These are phyloP conservation scores for Cytospora paraplurivora DNA, from an alignment of 2,329 filamentous ascomycete species.

Conservation along the genomic window DNA sequence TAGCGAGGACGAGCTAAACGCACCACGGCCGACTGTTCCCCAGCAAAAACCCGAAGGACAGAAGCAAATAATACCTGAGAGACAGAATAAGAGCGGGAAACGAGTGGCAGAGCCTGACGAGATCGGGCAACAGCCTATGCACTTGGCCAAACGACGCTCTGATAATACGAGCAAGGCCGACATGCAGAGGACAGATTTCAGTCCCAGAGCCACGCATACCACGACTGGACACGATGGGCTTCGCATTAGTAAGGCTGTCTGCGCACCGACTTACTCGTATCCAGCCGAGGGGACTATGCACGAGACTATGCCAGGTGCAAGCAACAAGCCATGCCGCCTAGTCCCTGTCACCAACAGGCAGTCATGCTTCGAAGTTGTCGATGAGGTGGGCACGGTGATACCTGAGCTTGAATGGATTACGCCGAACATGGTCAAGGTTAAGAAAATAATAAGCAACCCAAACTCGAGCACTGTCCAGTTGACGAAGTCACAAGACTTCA, in stretches of 20 bases:
- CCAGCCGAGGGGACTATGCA: background rate
- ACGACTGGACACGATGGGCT: background rate
- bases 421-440: conserved; percentile 13
- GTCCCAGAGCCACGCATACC: background rate
- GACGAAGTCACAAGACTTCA: background rate
- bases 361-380: conserved; percentile 4
- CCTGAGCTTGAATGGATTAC: conserved; percentile 22
- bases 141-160: conserved; percentile 12
- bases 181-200: conserved; percentile 13
- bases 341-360: background rate
- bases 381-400: background rate
- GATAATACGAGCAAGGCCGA: conserved; percentile 2
- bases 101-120: background rate
- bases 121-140: background rate
- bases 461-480: conserved; percentile 14
- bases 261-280: conserved; percentile 20
- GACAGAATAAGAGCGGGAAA: conserved; percentile 10
- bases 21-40: background rate
- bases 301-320: background rate
- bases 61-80: background rate
- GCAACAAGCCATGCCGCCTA: conserved; percentile 1
- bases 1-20: conserved; percentile 23
- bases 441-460: background rate
- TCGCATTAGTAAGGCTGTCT: conserved; percentile 19
- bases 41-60: background rate